These are phyloP conservation scores for Solanum ossicruentum DNA, from an alignment of 257 asterid genomes.

Conservation along the genomic window DNA sequence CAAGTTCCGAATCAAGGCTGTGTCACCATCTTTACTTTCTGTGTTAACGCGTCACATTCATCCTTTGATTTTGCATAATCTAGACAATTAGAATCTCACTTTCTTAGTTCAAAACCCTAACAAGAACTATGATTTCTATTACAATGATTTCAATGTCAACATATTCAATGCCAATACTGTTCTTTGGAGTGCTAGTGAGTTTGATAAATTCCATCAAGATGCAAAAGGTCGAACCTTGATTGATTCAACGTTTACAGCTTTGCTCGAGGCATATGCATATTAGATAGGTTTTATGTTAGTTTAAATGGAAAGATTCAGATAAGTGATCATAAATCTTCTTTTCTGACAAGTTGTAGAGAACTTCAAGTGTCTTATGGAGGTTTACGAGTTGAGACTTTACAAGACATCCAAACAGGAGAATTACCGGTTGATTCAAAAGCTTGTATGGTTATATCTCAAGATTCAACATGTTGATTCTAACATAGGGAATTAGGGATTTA, in stretches of 20 bases:
- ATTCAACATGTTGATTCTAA: background rate
- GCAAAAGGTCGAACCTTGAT: no score
- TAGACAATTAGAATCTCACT: background rate
- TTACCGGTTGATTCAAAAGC: background rate
- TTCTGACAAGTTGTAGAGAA: no score
- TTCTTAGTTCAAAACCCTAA: background rate
- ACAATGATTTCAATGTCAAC: no score
- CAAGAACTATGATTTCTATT: background rate
- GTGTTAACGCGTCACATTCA: background rate
- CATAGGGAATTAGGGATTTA: background rate
- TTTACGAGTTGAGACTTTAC: background rate
- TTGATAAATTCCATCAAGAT: no score
- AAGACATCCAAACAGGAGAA: background rate
- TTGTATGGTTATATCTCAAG: background rate
- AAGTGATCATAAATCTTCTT: no score
- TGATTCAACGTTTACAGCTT: no score
- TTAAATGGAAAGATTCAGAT: no score
- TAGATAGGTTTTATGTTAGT: no score
- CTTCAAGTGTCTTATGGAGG: no score
- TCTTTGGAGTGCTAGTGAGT: no score
- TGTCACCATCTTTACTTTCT: background rate
- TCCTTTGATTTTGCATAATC: background rate
- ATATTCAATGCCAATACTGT: no score
- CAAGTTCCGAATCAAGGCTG: background rate
- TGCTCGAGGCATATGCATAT: no score